phyloP scores from a whole-genome alignment of 257 asterid genomes.

The Coffea eugenioides region DNA sequence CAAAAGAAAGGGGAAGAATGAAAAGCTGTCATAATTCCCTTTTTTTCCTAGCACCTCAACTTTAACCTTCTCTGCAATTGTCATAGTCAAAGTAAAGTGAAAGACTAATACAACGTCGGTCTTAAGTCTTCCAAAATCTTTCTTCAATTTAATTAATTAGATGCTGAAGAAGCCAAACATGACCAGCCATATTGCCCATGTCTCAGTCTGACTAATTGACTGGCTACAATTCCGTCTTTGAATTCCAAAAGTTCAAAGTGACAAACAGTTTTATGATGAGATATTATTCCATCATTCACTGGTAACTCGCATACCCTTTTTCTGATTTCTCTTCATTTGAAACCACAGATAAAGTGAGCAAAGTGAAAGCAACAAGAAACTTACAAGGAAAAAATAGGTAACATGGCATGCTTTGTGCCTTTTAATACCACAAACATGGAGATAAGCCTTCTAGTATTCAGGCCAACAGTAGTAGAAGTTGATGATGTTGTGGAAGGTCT shows the following conservation, averaged over 20 bases:
- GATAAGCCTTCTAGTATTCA: conserved; percentile 45
- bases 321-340: not conserved
- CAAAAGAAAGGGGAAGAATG: no score
- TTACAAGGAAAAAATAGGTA: not conserved
- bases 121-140: not conserved
- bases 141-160: not conserved
- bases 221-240: conserved; percentile 3
- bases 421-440: conserved; percentile 54
- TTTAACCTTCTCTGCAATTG: no score
- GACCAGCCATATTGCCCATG: not conserved
- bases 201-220: not conserved
- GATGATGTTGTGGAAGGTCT: conserved; percentile 48
- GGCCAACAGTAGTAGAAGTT: conserved; percentile 47
- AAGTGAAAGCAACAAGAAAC: not conserved
- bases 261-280: not conserved
- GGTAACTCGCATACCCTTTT: not conserved
- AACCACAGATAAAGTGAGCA: not conserved
- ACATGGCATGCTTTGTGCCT: conserved; percentile 69
- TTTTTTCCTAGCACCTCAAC: no score
- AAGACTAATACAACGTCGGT: not conserved
- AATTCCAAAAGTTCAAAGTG: not conserved
- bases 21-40: no score
- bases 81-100: not conserved
- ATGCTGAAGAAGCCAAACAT: not conserved
- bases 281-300: not conserved